Percentiles rank a stretch among this genome's conserved stretches.
These are phyloP conservation scores for Lithospermum erythrorhizon DNA, from an alignment of 257 asterid species.

Conservation along the genomic window DNA sequence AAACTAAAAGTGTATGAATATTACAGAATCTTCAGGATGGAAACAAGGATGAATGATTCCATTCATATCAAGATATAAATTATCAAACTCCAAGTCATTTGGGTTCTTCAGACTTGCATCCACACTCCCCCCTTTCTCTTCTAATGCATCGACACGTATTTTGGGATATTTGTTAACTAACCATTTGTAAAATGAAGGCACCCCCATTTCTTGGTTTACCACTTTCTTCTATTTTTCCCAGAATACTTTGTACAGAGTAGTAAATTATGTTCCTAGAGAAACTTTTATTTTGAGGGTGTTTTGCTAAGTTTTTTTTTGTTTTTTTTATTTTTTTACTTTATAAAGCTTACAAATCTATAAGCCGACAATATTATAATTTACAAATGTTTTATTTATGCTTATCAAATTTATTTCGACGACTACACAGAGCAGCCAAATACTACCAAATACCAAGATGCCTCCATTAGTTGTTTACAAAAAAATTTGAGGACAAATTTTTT, in stretches of 20 bases:
- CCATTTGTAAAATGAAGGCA: constrained; percentile 18
- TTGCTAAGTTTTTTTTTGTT: no score
- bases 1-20: not conserved
- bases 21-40: constrained; percentile 13
- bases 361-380: no score
- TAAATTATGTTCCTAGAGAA: no score
- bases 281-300: no score
- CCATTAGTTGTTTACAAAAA: no score
- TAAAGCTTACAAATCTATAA: no score
- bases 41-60: constrained; percentile 17
- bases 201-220: constrained; percentile 6
- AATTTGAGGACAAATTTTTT: no score
- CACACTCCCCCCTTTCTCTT: not conserved
- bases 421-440: no score
- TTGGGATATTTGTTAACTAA: constrained; percentile 11
- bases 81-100: constrained; percentile 11
- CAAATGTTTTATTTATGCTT: no score
- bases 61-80: constrained; percentile 19
- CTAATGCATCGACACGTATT: constrained; percentile 1
- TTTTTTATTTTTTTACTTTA: no score
- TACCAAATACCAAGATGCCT: no score
- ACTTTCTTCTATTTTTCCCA: not conserved
- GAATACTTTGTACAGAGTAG: not conserved
- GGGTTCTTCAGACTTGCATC: not conserved
- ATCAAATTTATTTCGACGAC: no score